These are phyloP conservation scores for Epicoccum sorghinum DNA, from an alignment of 2,329 filamentous ascomycete genomes.

Conservation along the genomic window DNA sequence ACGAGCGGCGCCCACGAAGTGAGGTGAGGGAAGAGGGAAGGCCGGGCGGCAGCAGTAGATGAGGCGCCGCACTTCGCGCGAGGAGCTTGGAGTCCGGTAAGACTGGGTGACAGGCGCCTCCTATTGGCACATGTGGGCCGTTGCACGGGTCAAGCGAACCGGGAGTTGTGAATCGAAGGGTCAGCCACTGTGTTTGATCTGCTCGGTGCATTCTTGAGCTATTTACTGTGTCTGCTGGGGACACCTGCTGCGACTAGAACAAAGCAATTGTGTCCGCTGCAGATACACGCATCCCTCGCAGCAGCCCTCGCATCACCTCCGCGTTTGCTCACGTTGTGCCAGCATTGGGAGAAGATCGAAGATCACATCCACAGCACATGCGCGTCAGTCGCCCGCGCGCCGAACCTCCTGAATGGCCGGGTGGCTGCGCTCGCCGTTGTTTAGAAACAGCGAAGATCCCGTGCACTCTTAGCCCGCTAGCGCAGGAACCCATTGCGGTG, in stretches of 20 bases:
- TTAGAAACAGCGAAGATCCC: slow-evolving; percentile 23
- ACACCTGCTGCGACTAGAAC: not conserved
- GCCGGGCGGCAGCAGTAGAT: slow-evolving; percentile 41
- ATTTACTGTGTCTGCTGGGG: slow-evolving; percentile 5
- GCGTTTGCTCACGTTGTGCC: slow-evolving; percentile 11
- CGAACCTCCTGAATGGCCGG: slow-evolving; percentile 19
- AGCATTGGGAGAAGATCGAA: not conserved
- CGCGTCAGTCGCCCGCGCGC: slow-evolving; percentile 2
- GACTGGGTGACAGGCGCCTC: slow-evolving; percentile 31
- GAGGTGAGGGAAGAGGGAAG: slow-evolving; percentile 40
- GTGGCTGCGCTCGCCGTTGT: slow-evolving; percentile 26
- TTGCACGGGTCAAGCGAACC: slow-evolving; percentile 30
- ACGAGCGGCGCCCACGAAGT: slow-evolving; percentile 41
- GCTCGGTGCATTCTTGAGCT: slow-evolving; percentile 19
- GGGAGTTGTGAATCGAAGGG: slow-evolving; percentile 16
- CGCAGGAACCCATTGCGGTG: slow-evolving; percentile 30
- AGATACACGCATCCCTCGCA: not conserved
- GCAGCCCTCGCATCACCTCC: not conserved
- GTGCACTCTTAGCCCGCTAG: slow-evolving; percentile 14
- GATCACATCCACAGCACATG: slow-evolving; percentile 10
- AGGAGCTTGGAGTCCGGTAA: slow-evolving; percentile 27
- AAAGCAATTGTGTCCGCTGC: not conserved
- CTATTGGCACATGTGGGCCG: slow-evolving; percentile 28
- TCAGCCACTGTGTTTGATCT: slow-evolving; percentile 38
- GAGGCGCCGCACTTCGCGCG: slow-evolving; percentile 32